Percentiles rank a stretch among this genome's conserved stretches.
phyloP scores from a whole-genome alignment of 345 rosid species.

The Excoecaria agallocha region DNA sequence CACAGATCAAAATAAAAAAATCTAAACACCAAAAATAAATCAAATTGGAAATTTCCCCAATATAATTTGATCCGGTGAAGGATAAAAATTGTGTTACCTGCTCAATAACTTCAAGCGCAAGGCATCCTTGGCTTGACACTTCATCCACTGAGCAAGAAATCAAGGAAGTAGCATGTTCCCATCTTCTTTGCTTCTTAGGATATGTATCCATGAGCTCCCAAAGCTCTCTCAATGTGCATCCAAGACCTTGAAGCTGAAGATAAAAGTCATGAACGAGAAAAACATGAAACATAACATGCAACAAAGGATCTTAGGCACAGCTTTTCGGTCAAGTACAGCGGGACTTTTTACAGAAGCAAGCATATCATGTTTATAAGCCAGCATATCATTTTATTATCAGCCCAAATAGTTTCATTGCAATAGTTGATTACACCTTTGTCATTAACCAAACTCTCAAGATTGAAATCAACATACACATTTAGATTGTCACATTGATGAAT shows the following conservation, averaged over 20 bases:
- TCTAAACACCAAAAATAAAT: neutral
- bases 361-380: neutral
- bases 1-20: conserved; percentile 5
- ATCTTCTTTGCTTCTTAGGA: conserved; percentile 48
- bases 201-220: conserved; percentile 81
- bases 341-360: neutral
- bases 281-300: neutral
- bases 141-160: conserved; percentile 48
- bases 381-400: neutral
- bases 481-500: neutral
- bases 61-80: conserved; percentile 1
- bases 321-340: neutral
- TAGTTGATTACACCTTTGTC: neutral
- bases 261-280: conserved; percentile 10
- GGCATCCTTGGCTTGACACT: conserved; percentile 53
- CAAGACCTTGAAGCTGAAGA: conserved; percentile 71
- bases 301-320: neutral
- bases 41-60: neutral
- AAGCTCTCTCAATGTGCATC: conserved; percentile 51
- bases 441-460: neutral
- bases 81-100: conserved; percentile 48
- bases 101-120: conserved; percentile 58
- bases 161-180: conserved; percentile 47
- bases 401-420: neutral
- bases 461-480: neutral